Percentiles rank a stretch among this genome's conserved stretches.
These are phyloP conservation scores for Coriolopsis trogii DNA, from an alignment of 1,284 basidiomycete species.

Conservation along the genomic window DNA sequence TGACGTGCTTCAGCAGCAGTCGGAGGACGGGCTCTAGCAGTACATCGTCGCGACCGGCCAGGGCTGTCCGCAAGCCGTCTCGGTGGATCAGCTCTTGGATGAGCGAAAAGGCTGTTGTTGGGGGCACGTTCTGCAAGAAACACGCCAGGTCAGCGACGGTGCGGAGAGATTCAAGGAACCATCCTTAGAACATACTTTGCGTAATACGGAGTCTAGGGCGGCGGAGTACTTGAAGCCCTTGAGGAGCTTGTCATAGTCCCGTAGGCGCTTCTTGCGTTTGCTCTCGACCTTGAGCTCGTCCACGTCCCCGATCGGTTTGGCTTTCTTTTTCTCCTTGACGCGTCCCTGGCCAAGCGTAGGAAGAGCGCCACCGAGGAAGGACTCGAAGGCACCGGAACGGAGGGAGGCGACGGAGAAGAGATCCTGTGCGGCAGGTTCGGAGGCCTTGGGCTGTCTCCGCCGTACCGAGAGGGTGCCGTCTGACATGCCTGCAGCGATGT, in stretches of 20 bases:
- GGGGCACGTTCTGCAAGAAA: constrained; percentile 67
- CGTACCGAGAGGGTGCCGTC: constrained; percentile 94
- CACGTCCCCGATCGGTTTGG: constrained; percentile 52
- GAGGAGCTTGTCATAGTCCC: constrained; percentile 88
- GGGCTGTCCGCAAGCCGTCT: constrained; percentile 86
- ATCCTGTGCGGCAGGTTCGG: constrained; percentile 53
- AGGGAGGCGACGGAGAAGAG: constrained; percentile 48
- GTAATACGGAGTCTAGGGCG: constrained; percentile 88
- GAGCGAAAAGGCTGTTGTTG: constrained; percentile 87
- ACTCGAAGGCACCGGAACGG: constrained; percentile 69
- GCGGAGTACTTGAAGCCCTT: constrained; percentile 96
- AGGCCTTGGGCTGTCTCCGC: constrained; percentile 77
- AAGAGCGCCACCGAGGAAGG: constrained; percentile 66
- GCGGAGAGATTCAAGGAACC: too few species aligned
- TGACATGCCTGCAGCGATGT: constrained; percentile 95
- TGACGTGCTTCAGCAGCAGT: constrained; percentile 84
- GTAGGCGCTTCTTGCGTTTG: constrained; percentile 73
- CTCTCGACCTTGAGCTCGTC: constrained; percentile 81
- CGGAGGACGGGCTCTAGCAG: constrained; percentile 90
- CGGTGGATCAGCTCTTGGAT: constrained; percentile 94
- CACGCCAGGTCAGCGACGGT: constrained; percentile 11
- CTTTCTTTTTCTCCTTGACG: constrained; percentile 53
- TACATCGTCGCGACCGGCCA: constrained; percentile 92
- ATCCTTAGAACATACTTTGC: constrained; percentile 82
- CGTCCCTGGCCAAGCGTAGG: constrained; percentile 59